Percentiles rank a stretch among this genome's conserved stretches.
These are phyloP conservation scores for Cutaneotrichosporon spelunceum DNA, from an alignment of 1,284 basidiomycete species.

Conservation along the genomic window DNA sequence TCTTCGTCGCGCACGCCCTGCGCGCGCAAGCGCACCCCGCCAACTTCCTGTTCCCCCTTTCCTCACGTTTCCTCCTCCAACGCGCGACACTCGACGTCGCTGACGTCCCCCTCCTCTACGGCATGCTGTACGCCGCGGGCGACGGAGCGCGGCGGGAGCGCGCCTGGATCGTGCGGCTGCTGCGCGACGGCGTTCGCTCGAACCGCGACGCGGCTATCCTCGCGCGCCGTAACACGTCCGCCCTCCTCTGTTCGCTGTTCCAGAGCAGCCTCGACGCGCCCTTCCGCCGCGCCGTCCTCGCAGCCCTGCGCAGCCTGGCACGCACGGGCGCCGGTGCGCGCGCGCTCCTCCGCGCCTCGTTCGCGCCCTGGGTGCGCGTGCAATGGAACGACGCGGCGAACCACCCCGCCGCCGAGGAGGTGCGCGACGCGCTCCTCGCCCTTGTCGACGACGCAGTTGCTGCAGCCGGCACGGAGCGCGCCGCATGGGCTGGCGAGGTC, in stretches of 20 bases:
- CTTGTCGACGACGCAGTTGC: slow-evolving; percentile 23
- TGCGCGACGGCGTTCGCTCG: slow-evolving; percentile 73
- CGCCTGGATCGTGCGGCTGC: slow-evolving; percentile 78
- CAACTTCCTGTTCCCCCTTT: slow-evolving; percentile 73
- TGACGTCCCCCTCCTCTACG: slow-evolving; percentile 82
- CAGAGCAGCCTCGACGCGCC: slow-evolving; percentile 60
- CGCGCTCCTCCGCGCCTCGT: slow-evolving; percentile 64
- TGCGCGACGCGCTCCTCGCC: slow-evolving; percentile 14
- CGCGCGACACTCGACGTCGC: slow-evolving; percentile 67
- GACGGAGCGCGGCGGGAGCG: slow-evolving; percentile 77
- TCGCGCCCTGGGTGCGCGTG: slow-evolving; percentile 75
- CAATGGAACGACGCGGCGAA: slow-evolving; percentile 54
- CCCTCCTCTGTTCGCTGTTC: slow-evolving; percentile 75
- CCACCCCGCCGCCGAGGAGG: slow-evolving; percentile 21
- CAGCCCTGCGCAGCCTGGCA: slow-evolving; percentile 70
- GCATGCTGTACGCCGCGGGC: slow-evolving; percentile 71
- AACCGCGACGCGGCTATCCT: slow-evolving; percentile 73
- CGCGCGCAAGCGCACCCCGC: slow-evolving; percentile 73
- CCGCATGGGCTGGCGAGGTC: slow-evolving; percentile 11
- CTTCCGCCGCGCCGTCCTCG: slow-evolving; percentile 52
- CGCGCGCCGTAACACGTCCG: slow-evolving; percentile 79
- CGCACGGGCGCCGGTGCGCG: slow-evolving; percentile 63
- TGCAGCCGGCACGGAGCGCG: slow-evolving; percentile 13
- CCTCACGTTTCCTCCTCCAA: slow-evolving; percentile 77
- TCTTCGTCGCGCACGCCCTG: slow-evolving; percentile 76